Evolutionary conservation across 2,329 filamentous ascomycete species (phyloP), one percentile per base, ranked within the genome.

Genomic region (Cytospora leucostoma): DNA sequence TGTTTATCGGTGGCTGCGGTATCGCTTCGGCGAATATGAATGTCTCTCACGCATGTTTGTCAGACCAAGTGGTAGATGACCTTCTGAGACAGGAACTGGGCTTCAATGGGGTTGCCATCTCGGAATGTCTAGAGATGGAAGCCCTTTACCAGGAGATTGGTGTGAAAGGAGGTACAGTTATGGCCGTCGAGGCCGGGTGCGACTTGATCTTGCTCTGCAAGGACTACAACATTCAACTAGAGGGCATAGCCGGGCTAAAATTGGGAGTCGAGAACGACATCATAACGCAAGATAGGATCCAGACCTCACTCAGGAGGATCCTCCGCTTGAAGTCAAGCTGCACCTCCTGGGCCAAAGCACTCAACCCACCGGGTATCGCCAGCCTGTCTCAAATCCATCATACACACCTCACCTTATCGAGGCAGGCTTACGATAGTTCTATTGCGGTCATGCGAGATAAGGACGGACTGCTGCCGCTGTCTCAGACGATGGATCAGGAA

Each of bases 81-180:
- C 78, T 97, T 27, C 80, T 98, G 4, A 86, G 94, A n/a, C 89
- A 90, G 65, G 93, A 97, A 68, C 84, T 98, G 32, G 90, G 90
- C 2, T 98, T 98, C 70, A 86, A 92, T 56, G 94, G 94, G 1
- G 93, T 98, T 2, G 93, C 95, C 32, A 92, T 98, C 56, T 97
- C 93, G 0, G 94, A 98, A 73, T 98, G 94, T 68, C 79, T 98
- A 8, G 94, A 97, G 74, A 98, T 98, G 94, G 93, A 97, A 72
- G 93, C 93, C 0, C 83, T 98, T 10, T 95, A 92, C 67, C 92
- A 96, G 72, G 96, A 97, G 70, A 95, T 98, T 56, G 94, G 94
- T n/a, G 93, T 99, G 19, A 93, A 94, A 69, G 94, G 95, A 49
- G 95, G 95, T 13, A 97, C 94, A 0, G 92, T 98, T 69, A 97